A percentile compares a stretch with the other conserved stretches of the same genome.
These are phyloP conservation scores for Candida tunisiensis DNA, from an alignment of 1,139 yeast genomes.

Conservation along the genomic window DNA sequence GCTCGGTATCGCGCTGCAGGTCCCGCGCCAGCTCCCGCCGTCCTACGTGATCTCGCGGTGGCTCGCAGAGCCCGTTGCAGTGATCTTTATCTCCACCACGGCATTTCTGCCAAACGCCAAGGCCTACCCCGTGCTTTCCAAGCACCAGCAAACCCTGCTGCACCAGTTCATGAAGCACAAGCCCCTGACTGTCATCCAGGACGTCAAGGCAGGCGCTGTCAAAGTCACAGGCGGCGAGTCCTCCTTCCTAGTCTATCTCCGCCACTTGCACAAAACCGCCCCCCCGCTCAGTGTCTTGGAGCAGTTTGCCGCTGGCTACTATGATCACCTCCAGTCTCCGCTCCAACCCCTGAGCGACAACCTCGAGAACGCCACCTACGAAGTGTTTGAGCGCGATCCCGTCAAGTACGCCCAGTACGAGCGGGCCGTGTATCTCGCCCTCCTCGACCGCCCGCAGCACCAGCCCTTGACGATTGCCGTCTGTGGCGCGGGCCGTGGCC, in stretches of 20 bases:
- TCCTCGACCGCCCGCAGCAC: conserved; percentile 21
- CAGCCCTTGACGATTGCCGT: conserved; percentile 28
- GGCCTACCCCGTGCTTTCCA: conserved; percentile 44
- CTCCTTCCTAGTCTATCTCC: conserved; percentile 34
- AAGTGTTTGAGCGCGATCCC: conserved; percentile 50
- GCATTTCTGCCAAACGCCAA: conserved; percentile 39
- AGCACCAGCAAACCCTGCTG: conserved; percentile 31
- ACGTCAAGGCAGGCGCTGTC: conserved; percentile 14
- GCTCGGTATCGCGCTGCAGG: conserved; percentile 38
- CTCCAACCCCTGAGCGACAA: conserved; percentile 51
- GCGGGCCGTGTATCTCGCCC: conserved; percentile 44
- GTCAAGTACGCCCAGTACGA: conserved; percentile 54
- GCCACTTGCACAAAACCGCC: conserved; percentile 26
- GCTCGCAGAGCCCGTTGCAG: conserved; percentile 47
- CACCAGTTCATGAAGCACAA: conserved; percentile 20
- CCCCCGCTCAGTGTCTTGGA: conserved; percentile 20
- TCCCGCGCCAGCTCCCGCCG: conserved; percentile 33
- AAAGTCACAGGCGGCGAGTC: conserved; percentile 25
- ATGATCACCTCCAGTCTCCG: conserved; percentile 36
- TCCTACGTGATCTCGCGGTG: conserved; percentile 34
- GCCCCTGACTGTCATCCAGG: conserved; percentile 18
- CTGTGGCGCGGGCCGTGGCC: conserved; percentile 84
- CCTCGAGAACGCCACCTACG: conserved; percentile 42
- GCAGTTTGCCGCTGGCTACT: conserved; percentile 19
- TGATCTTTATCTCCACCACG: conserved; percentile 34